Conservation (phyloP, 2,329 filamentous ascomycete species). For the Blastomyces emzantsi region DNA sequence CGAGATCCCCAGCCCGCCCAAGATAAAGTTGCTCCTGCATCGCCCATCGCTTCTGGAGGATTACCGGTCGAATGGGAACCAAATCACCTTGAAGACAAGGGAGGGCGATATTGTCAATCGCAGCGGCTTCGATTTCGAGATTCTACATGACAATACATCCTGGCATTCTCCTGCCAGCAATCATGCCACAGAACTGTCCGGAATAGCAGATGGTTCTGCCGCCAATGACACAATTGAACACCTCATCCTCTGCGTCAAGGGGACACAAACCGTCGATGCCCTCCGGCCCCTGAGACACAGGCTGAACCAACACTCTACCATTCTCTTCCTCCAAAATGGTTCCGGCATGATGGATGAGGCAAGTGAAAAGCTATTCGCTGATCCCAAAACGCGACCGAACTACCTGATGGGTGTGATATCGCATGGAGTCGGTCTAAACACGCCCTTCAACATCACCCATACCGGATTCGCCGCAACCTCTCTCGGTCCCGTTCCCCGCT, state of each 20-base stretch:
- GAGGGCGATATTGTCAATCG: conserved; percentile 16
- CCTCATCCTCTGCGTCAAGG: conserved; percentile 71
- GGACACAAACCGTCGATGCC: conserved; percentile 55
- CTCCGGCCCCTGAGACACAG: conserved; percentile 57
- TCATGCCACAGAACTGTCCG: neutral
- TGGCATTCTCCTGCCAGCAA: neutral
- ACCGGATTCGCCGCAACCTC: conserved; percentile 51
- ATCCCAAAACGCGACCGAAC: conserved; percentile 56
- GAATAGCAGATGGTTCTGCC: conserved; percentile 9
- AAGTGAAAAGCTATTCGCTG: conserved; percentile 59
- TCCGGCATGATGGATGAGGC: conserved; percentile 76
- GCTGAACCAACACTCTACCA: conserved; percentile 56
- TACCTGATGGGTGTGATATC: conserved; percentile 64
- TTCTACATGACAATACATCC: neutral
- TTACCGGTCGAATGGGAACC: conserved; percentile 26
- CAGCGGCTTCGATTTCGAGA: neutral
- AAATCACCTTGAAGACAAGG: conserved; percentile 30
- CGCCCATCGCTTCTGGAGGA: conserved; percentile 33
- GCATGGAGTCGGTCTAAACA: conserved; percentile 46
- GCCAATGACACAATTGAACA: conserved; percentile 54
- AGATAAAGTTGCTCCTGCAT: conserved; percentile 73
- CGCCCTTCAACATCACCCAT: conserved; percentile 47
- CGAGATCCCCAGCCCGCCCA: conserved; percentile 51
- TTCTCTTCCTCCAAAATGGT: conserved; percentile 71
- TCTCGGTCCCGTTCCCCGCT: conserved; percentile 40